Base-by-base conservation (phyloP, 1,284 basidiomycete species). In the Boletus mariae region DNA sequence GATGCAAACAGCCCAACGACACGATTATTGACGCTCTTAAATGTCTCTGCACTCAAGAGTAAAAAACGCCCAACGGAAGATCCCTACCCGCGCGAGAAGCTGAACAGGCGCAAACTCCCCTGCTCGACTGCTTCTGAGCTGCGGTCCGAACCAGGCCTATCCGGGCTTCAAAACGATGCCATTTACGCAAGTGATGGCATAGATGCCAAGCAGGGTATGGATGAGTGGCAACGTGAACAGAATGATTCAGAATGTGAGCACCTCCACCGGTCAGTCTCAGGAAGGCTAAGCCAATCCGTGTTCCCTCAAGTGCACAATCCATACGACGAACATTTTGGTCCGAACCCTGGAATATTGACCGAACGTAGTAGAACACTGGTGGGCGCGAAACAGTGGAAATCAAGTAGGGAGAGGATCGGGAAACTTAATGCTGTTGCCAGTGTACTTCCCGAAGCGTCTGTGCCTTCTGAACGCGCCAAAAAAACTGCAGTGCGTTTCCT, bases 1-100 rank as follows among this genome's bases (percentile, higher is more conserved):
- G 75, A 79, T 57, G 73, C 71, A 45, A 84, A 82, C 62, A 73
- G 78, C 9, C 82, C 86, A n/a, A 87, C 84, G 2, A 89, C 88
- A 43, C 87, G 87, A 57, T 84, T 99, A 2, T 73, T 98, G 38
- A 99, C 97, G 0, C 82, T 99, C 1, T 80, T 99, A 29, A 99
- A 99, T 70, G 92, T 98, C 2, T 92, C 91, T 46, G 91, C 94
- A 0, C 83, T 82, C 8, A 86, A 82, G 64, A 71, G 78, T 8
- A 75, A 75, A 41, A 89, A 88, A 61, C 71, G 80, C 32, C 83
- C 85, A 66, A 71, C 78, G 57, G 69, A 77, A 52, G 74, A 80
- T 62, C 61, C 52, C 52, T 73, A 60, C 38, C 70, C 76, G 10
- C 57, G 82, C 70, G 77, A 78, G 65, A 87, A 90, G 62, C 74